Percentiles rank a stretch among this genome's conserved stretches.
Conservation (phyloP, 164 flowering plant species). For the Aristolochia californica region DNA sequence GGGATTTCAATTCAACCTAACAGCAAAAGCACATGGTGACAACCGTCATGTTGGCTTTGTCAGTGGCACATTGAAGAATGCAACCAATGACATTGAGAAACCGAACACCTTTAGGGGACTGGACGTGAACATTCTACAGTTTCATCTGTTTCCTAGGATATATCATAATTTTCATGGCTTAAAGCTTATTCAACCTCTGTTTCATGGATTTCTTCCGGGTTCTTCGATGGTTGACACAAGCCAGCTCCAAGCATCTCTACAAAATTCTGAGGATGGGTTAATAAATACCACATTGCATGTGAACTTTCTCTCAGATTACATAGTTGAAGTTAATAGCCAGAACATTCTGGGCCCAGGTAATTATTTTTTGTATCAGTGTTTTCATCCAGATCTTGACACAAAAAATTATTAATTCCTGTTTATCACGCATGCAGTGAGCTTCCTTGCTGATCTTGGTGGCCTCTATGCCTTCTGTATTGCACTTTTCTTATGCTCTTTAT, state of each 20-base stretch:
- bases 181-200: constrained; percentile 80
- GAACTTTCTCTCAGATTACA: constrained; percentile 70
- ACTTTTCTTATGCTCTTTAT: constrained; percentile 66
- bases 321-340: constrained; percentile 61
- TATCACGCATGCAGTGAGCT: constrained; percentile 59
- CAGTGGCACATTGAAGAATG: constrained; percentile 48
- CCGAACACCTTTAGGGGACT: constrained; percentile 75
- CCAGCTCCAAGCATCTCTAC: constrained; percentile 65
- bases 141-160: constrained; percentile 70
- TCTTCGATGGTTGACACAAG: constrained; percentile 36
- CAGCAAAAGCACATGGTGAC: constrained; percentile 35
- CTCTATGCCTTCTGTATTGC: constrained; percentile 77
- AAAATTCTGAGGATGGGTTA: constrained; percentile 54
- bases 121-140: constrained; percentile 53
- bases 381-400: background rate
- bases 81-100: constrained; percentile 32
- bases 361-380: background rate
- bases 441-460: constrained; percentile 96
- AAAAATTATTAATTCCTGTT: background rate
- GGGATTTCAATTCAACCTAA: constrained; percentile 82
- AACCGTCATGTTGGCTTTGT: constrained; percentile 62
- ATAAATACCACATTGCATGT: constrained; percentile 65
- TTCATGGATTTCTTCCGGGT: constrained; percentile 84
- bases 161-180: constrained; percentile 57
- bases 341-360: constrained; percentile 72